Evolutionary conservation across 169 alveolate species (phyloP), one percentile per base, ranked within the genome.

Genomic region (Cryptosporidium ryanae): DNA sequence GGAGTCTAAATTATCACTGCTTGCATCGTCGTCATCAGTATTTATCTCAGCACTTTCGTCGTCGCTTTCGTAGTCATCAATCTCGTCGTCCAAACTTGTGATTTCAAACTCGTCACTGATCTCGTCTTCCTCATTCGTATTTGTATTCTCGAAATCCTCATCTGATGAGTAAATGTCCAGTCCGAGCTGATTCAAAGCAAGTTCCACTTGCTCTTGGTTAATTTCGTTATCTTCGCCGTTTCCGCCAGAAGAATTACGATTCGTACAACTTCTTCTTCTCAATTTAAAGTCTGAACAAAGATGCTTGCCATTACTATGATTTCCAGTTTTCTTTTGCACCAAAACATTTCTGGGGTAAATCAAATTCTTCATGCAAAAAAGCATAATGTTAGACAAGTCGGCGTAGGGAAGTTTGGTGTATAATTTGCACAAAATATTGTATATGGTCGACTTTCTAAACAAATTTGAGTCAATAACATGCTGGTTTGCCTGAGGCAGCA

Each of bases 361-460:
- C 46, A 76, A 52, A 76, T 76, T 76, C 63, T 76, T 76, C 65
- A 76, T 61, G 12, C 87, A 76, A 61, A 76, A 76, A 29, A 76
- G 48, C 12, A 76, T 76, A 18, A 76, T 76, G 21, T 61, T 76
- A 15, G 87, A 76, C 32, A 76, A 76, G 21, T 76, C 87, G 4
- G 87, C 55, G 27, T 57, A 76, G 43, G 87, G 87, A 0, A 76
- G 29, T 31, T 59, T 76, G 17, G 63, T 44, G 29, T 76, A 76
- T 17, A 76, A 71, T 25, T 76, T 76, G 21, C 64, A 25, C 23
- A 76, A 25, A 12, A 59, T 59, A 29, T 61, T 55, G 27, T 76
- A 76, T 23, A 76, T 59, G 13, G 18, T 76, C 38, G 76, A 25
- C 48, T 59, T 55, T 34, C 43, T 76, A 23, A 59, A 29, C 15